Base-by-base conservation (phyloP, 2,329 filamentous ascomycete species). In the Monilinia fructigena region DNA sequence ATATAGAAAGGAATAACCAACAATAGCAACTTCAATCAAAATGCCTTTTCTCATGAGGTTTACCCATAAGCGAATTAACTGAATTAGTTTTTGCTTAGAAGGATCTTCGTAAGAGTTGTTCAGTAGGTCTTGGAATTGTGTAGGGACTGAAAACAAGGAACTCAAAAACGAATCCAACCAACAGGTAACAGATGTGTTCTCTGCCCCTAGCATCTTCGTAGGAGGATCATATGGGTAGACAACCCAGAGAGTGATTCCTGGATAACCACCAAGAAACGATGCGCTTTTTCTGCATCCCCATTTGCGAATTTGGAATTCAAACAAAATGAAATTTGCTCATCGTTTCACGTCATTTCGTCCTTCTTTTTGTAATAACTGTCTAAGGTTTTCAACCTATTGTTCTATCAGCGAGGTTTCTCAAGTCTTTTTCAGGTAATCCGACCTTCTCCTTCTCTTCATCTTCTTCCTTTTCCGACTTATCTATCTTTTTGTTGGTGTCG, bases 101-200 rank as follows among this genome's bases (percentile, higher is more conserved):
- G 92, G 87, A 68, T 95, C 90, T 35, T 87, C 84, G 69, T 92
- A 91, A 10, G 89, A 87, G 76, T 58, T 31, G 38, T 91, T 93
- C 45, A 97, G 82, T 83, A 98, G 96, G 59, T 90, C 92, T 77
- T 98, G 76, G 97, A 99, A 70, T 90, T 93, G 71, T 92, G 89
- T 48, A 97, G 83, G 68, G 91, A 89, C 23, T 38, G 91, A 90
- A 76, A 98, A 98, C 92, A 99, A 97, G 76, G 94, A 90, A 76
- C 97, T 98, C 1, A 99, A 83, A 28, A 98, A 80, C 0, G 94
- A 85, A 76, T 98, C 95, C 20, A 98, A 82, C 76, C 96, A 98
- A 80, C 95, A 99, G n/a, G 94, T 98, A 47, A 97, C 86, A 55
- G 89, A 84, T 58, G 93, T 84, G 75, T 99, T 99, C 72, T 92